A percentile compares a stretch with the other conserved stretches of the same genome.
phyloP scores from a whole-genome alignment of 2,329 filamentous ascomycete species.

The Beauveria brongniartii region DNA sequence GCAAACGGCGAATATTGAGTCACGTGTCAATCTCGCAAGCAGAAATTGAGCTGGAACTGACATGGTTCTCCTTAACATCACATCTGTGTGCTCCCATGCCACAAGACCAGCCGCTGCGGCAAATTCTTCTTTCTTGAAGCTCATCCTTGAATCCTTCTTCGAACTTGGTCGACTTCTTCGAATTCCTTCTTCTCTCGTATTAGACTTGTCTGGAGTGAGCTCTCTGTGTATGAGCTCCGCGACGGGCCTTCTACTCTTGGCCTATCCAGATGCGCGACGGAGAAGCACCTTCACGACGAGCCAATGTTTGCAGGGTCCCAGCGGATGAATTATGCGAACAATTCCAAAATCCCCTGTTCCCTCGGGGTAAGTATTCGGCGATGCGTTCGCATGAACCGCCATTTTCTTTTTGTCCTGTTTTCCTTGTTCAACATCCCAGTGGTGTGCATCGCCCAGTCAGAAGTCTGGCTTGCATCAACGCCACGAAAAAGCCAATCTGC shows the following conservation, averaged over 20 bases:
- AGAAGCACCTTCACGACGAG: neutral
- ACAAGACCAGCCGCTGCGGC: neutral
- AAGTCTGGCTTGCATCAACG: neutral
- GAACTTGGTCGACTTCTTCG: too few relatives aligned
- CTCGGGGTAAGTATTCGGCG: neutral
- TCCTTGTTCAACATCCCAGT: neutral
- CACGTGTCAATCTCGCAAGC: neutral
- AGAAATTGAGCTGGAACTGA: conserved; percentile 4
- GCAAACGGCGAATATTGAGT: neutral
- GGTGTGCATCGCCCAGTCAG: neutral
- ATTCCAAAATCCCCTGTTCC: neutral
- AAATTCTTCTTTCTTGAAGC: neutral
- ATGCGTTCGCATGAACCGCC: neutral
- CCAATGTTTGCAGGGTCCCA: neutral
- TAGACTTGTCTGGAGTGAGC: neutral
- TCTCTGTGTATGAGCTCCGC: neutral
- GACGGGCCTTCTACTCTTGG: neutral
- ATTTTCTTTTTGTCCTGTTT: neutral
- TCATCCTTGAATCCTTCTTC: neutral
- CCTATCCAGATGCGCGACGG: neutral
- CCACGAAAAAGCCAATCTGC: neutral
- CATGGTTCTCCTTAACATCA: conserved; percentile 2
- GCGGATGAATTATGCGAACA: neutral
- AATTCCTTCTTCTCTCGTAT: neutral
- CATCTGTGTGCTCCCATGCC: neutral